Conservation (phyloP, 306 rosid genomes). For the Elaeagnus macrophylla region DNA sequence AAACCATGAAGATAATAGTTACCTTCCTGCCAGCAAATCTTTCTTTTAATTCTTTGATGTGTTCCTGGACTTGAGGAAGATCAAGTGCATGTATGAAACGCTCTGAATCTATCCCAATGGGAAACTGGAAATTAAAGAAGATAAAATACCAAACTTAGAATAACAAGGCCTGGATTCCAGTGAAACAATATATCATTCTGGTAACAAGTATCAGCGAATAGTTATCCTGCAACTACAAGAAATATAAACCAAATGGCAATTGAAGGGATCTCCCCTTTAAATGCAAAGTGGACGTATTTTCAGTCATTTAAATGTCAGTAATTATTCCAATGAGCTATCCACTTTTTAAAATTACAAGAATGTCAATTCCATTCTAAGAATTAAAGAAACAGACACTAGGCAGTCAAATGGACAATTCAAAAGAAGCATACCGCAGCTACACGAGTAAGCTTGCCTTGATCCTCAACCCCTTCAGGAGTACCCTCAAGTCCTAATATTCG, state of each 20-base stretch:
- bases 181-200: background rate
- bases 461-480: conserved; percentile 86
- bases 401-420: background rate
- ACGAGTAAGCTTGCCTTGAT: conserved; percentile 82
- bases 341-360: no score
- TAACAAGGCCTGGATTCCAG: conserved; percentile 6
- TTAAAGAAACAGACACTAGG: conserved; percentile 1
- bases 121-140: conserved; percentile 52
- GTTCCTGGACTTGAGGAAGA: conserved; percentile 34
- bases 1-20: conserved; percentile 8
- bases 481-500: conserved; percentile 89
- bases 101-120: conserved; percentile 79
- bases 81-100: conserved; percentile 74
- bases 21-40: conserved; percentile 84
- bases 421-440: conserved; percentile 69
- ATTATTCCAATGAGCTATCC: background rate
- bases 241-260: no score
- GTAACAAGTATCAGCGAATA: background rate
- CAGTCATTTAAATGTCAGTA: background rate
- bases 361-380: background rate
- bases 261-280: no score
- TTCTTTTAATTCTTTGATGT: conserved; percentile 61
- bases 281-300: no score
- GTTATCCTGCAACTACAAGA: background rate
- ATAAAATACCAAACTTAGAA: conserved; percentile 19